phyloP scores from a whole-genome alignment of 371 early-diverging fungal species.

The Lichtheimia ornata region DNA sequence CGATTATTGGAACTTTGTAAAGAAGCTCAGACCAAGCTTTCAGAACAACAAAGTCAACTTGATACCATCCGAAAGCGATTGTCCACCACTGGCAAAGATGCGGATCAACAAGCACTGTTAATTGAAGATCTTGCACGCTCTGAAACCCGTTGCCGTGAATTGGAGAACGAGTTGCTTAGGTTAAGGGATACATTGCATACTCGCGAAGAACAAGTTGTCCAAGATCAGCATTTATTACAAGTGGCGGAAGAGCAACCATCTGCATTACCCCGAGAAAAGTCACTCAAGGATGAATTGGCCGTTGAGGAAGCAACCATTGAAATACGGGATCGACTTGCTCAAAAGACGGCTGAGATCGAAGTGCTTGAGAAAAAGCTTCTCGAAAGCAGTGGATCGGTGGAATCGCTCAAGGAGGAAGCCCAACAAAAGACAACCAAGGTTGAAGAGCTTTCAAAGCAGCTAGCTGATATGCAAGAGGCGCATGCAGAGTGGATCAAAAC shows the following conservation, averaged over 20 bases:
- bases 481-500: slow-evolving; percentile 20
- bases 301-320: slow-evolving; percentile 1
- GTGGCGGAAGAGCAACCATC: not conserved
- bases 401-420: slow-evolving; percentile 13
- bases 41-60: slow-evolving; percentile 17
- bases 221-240: not conserved
- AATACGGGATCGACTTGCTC: not conserved
- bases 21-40: slow-evolving; percentile 15
- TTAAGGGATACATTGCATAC: slow-evolving; percentile 10
- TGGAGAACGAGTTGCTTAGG: slow-evolving; percentile 8
- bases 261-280: not conserved
- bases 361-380: slow-evolving; percentile 2
- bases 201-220: not conserved
- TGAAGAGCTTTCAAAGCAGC: slow-evolving; percentile 14
- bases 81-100: slow-evolving; percentile 7
- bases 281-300: slow-evolving; percentile 8
- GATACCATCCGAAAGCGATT: slow-evolving; percentile 11
- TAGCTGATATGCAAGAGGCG: slow-evolving; percentile 29
- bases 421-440: slow-evolving; percentile 19
- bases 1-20: not conserved
- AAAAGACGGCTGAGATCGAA: slow-evolving; percentile 5
- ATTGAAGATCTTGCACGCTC: slow-evolving; percentile 19
- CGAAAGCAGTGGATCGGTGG: not conserved
- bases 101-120: slow-evolving; percentile 6
- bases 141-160: slow-evolving; percentile 14